Evolutionary conservation across 495 filamentous ascomycete genomes (phyloP), one percentile per base, ranked within the genome.

Genomic region (Astrothelium macrocarpum): DNA sequence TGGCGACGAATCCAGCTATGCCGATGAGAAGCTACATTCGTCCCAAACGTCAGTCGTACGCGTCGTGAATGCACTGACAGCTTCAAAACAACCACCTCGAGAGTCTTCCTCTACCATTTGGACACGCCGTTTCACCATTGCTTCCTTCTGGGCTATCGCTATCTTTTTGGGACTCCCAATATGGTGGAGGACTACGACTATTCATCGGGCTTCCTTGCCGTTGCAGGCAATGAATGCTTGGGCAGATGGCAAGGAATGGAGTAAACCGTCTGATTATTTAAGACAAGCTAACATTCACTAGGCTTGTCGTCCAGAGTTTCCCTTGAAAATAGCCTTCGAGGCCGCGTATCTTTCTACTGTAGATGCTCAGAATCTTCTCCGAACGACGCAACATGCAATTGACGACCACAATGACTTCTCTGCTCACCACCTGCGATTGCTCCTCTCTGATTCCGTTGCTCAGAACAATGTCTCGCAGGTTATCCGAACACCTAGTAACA

Each of bases 151-250:
- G 95, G 78, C 83, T 23, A 85, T 96, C 18, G 90, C 95, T 14
- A 72, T 95, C 28, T 83, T 88, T 34, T 78, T 97, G 20, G 95
- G 94, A 20, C 75, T 97, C 65, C 94, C 94, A 67, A 87, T 96
- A 85, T 98, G 94, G 94, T 90, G 90, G 85, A 85, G 86, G 73
- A 97, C 94, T n/a, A 97, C 95, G 0, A 87, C 90, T 0, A 94
- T 97, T 68, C 90, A 97, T 77, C 84, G 94, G 49, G 91, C 94
- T 1, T 81, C 84, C 42, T 77, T 98, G 68, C 94, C 94, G 42
- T 74, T 97, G 70, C 80, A 85, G 68, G 83, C 87, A 64, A 98
- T 98, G 94, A 83, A 87, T 59, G 84, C 88, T 62, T 97, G 94
- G 94, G 89, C 92, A 16, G 88, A 95, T 71, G 90, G 94, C 53